Base-by-base conservation (phyloP, 2,329 filamentous ascomycete species). In the Kalmusia sp. region DNA sequence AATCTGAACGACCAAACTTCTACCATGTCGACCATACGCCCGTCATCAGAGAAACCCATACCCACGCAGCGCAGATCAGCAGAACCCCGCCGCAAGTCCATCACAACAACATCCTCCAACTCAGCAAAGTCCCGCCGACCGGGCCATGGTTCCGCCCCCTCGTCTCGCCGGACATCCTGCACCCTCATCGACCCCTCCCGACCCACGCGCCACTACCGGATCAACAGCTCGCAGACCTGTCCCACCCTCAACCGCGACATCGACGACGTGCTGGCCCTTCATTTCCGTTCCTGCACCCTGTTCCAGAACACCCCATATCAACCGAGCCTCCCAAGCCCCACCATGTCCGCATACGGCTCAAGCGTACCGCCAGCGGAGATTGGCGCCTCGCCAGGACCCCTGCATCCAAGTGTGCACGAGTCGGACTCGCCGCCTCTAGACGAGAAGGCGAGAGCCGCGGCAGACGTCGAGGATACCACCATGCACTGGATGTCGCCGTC, bases 261-360 rank as follows among this genome's bases (percentile, higher is more conserved):
- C 37, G 73, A 76, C 55, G 72, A 75, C 47, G 71, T 73, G 12
- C 65, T 75, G 1, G 73, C 73, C 11, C 63, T 76, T 27, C 73
- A 76, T 56, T 73, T 72, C 47, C 71, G 73, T 58, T 72, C 69
- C 48, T 74, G 70, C 54, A 71, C 62, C 51, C 57, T 76, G 35
- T 73, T 73, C 48, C 61, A 65, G 6, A 70, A 69, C 38, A 61
- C 67, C 21, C 63, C 64, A n/a, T 66, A 70, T 34, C 64, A 68
- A 24, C 47, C 68, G 19, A 50, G 52, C 15, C 53, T 63, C 6
- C 58, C 63, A 14, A 67, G 62, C 27, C 62, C 67, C 31, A 54
- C 59, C 7, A 49, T 65, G 25, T 67, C 65, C 54, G 59, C 57
- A 35, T 47, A 58, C 17, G 62, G 63, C n/a, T 21, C 35, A 39